Conservation (phyloP, 805 yeast genomes). For the Candida namnaoensis region DNA sequence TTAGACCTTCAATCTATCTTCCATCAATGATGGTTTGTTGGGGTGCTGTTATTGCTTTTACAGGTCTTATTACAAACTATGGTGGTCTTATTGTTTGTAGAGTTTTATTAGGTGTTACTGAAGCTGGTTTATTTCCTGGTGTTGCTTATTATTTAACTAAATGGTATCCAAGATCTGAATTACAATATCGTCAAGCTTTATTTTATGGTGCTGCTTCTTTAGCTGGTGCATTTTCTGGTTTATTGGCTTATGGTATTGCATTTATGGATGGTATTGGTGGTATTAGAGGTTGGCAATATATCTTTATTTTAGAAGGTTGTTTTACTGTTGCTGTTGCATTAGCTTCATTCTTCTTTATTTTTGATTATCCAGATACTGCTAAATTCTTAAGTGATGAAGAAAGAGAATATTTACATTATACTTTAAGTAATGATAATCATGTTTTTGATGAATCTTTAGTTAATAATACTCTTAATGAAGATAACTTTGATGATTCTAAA, state of each 20-base stretch:
- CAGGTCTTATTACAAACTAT: conserved; percentile 27
- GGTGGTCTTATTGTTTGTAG: conserved; percentile 32
- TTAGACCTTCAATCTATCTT: conserved; percentile 21
- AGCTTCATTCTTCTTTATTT: conserved; percentile 23
- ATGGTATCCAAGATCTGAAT: conserved; percentile 33
- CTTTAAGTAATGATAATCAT: not conserved
- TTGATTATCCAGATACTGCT: conserved; percentile 25
- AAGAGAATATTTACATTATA: conserved; percentile 15
- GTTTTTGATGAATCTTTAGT: not conserved
- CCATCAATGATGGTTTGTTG: conserved; percentile 15
- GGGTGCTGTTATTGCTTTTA: conserved; percentile 28
- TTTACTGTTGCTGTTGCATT: conserved; percentile 25
- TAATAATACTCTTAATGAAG: not conserved
- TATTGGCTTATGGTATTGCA: conserved; percentile 32
- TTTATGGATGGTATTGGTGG: conserved; percentile 21
- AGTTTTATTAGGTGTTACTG: conserved; percentile 37
- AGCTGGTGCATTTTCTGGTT: conserved; percentile 42
- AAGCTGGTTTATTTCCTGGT: conserved; percentile 37
- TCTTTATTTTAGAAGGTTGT: conserved; percentile 35
- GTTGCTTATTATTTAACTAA: conserved; percentile 31
- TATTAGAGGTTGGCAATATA: conserved; percentile 33
- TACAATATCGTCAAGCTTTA: conserved; percentile 31
- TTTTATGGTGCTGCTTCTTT: conserved; percentile 37
- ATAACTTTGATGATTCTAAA: not conserved
- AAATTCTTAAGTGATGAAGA: conserved; percentile 28